Percentiles rank a stretch among this genome's conserved stretches.
Conservation (phyloP, 1,284 basidiomycete species). For the Ustilago loliicola region DNA sequence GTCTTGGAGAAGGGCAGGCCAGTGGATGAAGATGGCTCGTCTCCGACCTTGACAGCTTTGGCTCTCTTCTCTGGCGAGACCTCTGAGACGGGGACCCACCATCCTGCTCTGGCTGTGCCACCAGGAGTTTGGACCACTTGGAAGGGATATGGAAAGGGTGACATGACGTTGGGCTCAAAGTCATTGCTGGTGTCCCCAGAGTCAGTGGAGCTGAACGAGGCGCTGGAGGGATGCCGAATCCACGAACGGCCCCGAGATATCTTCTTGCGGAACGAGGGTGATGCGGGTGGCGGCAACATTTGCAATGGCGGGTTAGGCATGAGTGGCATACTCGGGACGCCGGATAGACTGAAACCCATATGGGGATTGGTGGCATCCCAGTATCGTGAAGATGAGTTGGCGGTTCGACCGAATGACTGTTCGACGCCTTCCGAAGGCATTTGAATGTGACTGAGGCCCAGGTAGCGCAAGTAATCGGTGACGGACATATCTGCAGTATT, state of each 20-base stretch:
- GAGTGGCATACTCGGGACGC: constrained; percentile 63
- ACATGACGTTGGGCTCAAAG: constrained; percentile 52
- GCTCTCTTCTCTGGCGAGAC: constrained; percentile 44
- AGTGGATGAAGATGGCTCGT: constrained; percentile 9
- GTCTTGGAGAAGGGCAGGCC: not conserved
- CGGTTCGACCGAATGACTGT: constrained; percentile 44
- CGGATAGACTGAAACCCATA: constrained; percentile 56
- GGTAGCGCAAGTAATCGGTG: constrained; percentile 44
- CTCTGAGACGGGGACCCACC: constrained; percentile 61
- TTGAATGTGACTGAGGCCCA: constrained; percentile 55
- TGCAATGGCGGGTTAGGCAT: constrained; percentile 62
- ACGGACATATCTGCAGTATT: constrained; percentile 29
- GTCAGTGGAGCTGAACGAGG: constrained; percentile 31
- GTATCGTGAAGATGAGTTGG: constrained; percentile 12
- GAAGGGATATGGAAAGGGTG: constrained; percentile 58
- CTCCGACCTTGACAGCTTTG: constrained; percentile 35
- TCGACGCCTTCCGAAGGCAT: constrained; percentile 52
- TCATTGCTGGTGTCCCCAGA: constrained; percentile 31
- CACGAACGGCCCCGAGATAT: constrained; percentile 12
- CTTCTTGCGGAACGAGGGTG: constrained; percentile 43
- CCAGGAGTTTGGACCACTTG: constrained; percentile 64
- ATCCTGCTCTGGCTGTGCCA: constrained; percentile 59
- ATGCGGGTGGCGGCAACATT: constrained; percentile 61
- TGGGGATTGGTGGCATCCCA: constrained; percentile 47
- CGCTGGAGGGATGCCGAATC: constrained; percentile 23